phyloP scores from a whole-genome alignment of 805 yeast genomes.

The Zygoascus tannicola region DNA sequence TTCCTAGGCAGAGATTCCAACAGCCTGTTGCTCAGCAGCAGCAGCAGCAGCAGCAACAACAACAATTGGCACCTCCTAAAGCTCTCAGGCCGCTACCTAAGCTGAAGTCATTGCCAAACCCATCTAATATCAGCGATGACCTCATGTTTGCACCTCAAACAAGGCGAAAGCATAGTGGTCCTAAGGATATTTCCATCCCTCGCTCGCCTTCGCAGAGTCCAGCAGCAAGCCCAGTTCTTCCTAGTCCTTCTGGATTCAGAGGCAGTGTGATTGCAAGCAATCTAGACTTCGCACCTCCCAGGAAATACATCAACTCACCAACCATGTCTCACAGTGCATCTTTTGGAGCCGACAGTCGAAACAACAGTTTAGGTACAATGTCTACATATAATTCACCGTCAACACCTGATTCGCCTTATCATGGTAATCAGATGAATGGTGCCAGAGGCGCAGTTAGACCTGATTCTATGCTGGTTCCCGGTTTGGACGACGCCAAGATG shows the following conservation, averaged over 20 bases:
- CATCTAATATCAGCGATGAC: constrained; percentile 18
- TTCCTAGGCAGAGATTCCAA: neutral
- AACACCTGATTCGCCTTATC: neutral
- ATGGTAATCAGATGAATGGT: constrained; percentile 1
- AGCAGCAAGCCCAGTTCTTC: constrained; percentile 6
- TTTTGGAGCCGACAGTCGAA: constrained; percentile 4
- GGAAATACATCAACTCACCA: constrained; percentile 9
- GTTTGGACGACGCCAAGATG: constrained; percentile 13
- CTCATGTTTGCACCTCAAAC: constrained; percentile 19
- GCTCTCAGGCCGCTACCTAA: constrained; percentile 13
- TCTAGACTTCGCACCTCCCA: constrained; percentile 21
- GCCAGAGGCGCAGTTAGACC: constrained; percentile 8
- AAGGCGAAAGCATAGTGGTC: constrained; percentile 9
- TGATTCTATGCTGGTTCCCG: constrained; percentile 17
- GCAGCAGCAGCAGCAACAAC: neutral
- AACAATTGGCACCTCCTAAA: constrained; percentile 1
- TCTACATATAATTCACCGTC: neutral
- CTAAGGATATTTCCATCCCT: constrained; percentile 3
- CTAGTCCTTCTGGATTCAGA: constrained; percentile 20
- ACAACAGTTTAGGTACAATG: constrained; percentile 4
- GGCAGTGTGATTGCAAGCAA: constrained; percentile 14
- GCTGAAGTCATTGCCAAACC: constrained; percentile 17
- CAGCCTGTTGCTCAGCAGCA: neutral
- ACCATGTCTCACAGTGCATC: neutral
- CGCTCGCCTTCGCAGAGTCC: constrained; percentile 4